Evolutionary conservation across 1,284 basidiomycete species (phyloP), one percentile per base, ranked within the genome.

Genomic region (Ceratobasidium sp.): DNA sequence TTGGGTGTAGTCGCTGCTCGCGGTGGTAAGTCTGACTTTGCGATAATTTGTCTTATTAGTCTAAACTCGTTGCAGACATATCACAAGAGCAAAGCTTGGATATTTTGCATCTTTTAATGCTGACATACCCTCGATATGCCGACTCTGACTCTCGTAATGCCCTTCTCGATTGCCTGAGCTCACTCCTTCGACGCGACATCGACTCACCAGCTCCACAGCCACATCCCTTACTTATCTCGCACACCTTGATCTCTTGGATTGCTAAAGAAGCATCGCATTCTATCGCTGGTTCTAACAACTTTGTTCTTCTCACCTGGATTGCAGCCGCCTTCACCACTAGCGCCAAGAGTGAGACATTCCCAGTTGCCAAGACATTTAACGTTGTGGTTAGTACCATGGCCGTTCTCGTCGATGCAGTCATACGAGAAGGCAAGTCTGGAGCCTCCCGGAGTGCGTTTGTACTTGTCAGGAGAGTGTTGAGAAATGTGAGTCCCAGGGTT

Each of bases 101-200:
- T 81, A 82, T 96, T 37, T 92, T 95, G 83, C 87, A 87, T 78
- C 84, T 95, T 1, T 84, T 96, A 61, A 91, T 91, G 0, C 84
- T 90, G 58, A 95, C 92, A 0, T 92, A 94, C 82, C 88, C 92
- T 15, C 90, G 91, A 80, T 95, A 95, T 85, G 85, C 89, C 60
- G 94, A 96, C 82, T 84, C 88, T 1, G 82, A 86, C 68, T 96
- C 94, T 1, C 86, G 91, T 76, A 87, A 90, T 65, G 91, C 91
- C 3, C 91, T 94, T 0, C 90, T 94, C 79, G 83, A 84, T 0
- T 74, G 71, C 31, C 33, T 74, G 15, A 64, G 54, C 54, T 74
- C 71, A 11, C 71, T 74, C 20, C 60, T 74, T 26, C 58, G 47
- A 8, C 71, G 71, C 1, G 71, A 74, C n/a, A 53, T 64, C 10